phyloP scores from a whole-genome alignment of 805 yeast genomes.

The Cyberlindnera misumaiensis region DNA sequence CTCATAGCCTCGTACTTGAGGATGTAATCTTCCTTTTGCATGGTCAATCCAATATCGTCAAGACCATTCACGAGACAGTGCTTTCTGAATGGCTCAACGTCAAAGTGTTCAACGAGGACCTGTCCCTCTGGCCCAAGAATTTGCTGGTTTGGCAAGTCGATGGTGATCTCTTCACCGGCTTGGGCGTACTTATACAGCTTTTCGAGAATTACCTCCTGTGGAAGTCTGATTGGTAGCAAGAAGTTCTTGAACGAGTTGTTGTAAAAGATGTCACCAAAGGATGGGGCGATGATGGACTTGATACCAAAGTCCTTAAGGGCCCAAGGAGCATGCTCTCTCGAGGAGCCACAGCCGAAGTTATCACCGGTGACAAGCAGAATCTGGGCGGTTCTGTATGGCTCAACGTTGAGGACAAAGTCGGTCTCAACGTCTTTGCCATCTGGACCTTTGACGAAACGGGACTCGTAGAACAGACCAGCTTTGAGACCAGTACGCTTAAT shows the following conservation, averaged over 20 bases:
- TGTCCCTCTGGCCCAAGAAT: constrained; percentile 63
- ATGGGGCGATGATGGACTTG: constrained; percentile 92
- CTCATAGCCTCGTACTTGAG: constrained; percentile 68
- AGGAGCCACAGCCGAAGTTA: constrained; percentile 98
- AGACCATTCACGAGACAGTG: constrained; percentile 92
- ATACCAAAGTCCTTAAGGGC: constrained; percentile 97
- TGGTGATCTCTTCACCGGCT: constrained; percentile 58
- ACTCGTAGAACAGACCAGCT: constrained; percentile 85
- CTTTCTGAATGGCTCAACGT: constrained; percentile 86
- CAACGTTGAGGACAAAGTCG: constrained; percentile 85
- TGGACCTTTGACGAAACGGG: constrained; percentile 64
- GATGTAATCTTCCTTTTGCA: constrained; percentile 81
- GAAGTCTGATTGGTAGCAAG: constrained; percentile 85
- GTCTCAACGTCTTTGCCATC: constrained; percentile 73
- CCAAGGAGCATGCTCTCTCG: constrained; percentile 99
- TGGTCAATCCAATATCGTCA: constrained; percentile 93
- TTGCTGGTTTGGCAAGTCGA: constrained; percentile 84
- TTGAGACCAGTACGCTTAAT: constrained; percentile 94
- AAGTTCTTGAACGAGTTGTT: constrained; percentile 97
- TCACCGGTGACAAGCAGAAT: constrained; percentile 90
- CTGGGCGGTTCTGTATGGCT: constrained; percentile 74
- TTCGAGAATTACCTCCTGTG: constrained; percentile 62
- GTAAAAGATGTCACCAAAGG: constrained; percentile 97
- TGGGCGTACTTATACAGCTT: constrained; percentile 78
- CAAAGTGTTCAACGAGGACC: constrained; percentile 75